Evolutionary conservation across 352 stramenopile species (phyloP), one percentile per base, ranked within the genome.

Genomic region (Peronosclerospora sorghi): DNA sequence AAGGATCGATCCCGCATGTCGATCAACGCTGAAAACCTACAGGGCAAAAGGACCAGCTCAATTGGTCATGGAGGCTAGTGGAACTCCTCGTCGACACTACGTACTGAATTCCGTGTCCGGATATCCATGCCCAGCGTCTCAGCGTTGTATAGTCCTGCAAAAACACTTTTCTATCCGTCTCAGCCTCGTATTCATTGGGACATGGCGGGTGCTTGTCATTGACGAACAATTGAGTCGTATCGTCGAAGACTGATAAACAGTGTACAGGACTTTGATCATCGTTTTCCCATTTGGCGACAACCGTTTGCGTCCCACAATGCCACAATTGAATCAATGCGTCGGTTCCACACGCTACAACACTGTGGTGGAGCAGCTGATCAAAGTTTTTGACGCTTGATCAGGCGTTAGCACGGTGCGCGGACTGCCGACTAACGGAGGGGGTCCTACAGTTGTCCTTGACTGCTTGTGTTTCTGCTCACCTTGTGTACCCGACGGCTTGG

Each of bases 261-360:
- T 76, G 71, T 5, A 77, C 68, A 2, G 57, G 44, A 37, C 68
- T 84, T 14, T 63, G 56, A 9, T 66, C 60, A 40, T 77, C 73
- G 30, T 71, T 83, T 19, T 54, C 60, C 76, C 76, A 88, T 28
- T 69, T 68, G 2, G 71, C 68, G 35, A 86, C 49, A 26, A 69
- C 54, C 4, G 75, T 40, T 29, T 84, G 69, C 1, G 56, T 75
- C 5, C 63, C 73, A 21, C 61, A 77, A 36, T 61, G 76, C 76
- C 76, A 88, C 13, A 86, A 15, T 27, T 83, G 73, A 21, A 88
- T 76, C 0, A 75, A 42, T 12, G 70, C 70, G 38, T 88, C 73
- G 6, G 48, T 72, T 35, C 58, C 72, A 14, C 66, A 81, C 1
- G 76, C 75, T 88, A 42, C 7, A 54, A n/a, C n/a, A n/a, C n/a